Percentiles rank a stretch among this genome's conserved stretches.
phyloP scores from a whole-genome alignment of 345 rosid genomes.

The Erysimum cheiranthoides region DNA sequence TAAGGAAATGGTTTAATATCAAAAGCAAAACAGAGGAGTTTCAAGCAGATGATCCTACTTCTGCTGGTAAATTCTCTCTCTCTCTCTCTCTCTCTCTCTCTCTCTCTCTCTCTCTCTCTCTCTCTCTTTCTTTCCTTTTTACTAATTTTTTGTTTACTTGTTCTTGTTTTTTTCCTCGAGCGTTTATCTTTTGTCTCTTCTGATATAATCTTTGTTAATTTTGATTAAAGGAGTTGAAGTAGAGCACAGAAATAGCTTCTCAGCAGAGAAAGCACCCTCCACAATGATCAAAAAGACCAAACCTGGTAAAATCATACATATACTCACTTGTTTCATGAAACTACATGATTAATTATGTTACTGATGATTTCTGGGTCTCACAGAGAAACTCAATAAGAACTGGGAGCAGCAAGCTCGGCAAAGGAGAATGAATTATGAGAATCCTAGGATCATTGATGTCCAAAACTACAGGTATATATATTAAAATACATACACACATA shows the following conservation, averaged over 20 bases:
- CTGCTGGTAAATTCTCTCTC: constrained; percentile 48
- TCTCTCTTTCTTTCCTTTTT: too few species aligned
- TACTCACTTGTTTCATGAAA: neutral
- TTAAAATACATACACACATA: neutral
- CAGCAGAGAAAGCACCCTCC: constrained; percentile 84
- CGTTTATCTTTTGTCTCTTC: constrained; percentile 41
- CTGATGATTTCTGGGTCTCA: constrained; percentile 13
- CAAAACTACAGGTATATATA: constrained; percentile 79
- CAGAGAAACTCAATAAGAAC: constrained; percentile 81
- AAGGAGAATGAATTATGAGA: constrained; percentile 85
- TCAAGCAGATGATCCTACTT: constrained; percentile 73
- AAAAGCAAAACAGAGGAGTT: constrained; percentile 90
- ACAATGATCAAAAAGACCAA: constrained; percentile 84
- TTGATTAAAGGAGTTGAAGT: constrained; percentile 60
- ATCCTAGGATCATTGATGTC: constrained; percentile 95
- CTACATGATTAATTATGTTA: neutral
- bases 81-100: neutral
- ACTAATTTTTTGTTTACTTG: constrained; percentile 31
- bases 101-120: too few species aligned
- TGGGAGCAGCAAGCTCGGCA: constrained; percentile 70
- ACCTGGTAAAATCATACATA: constrained; percentile 61
- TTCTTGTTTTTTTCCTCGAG: constrained; percentile 37
- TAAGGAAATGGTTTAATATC: constrained; percentile 91
- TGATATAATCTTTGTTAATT: constrained; percentile 8
- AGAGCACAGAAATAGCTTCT: constrained; percentile 81